Base-by-base conservation (phyloP, 345 rosid species). In the Barbarea vulgaris region DNA sequence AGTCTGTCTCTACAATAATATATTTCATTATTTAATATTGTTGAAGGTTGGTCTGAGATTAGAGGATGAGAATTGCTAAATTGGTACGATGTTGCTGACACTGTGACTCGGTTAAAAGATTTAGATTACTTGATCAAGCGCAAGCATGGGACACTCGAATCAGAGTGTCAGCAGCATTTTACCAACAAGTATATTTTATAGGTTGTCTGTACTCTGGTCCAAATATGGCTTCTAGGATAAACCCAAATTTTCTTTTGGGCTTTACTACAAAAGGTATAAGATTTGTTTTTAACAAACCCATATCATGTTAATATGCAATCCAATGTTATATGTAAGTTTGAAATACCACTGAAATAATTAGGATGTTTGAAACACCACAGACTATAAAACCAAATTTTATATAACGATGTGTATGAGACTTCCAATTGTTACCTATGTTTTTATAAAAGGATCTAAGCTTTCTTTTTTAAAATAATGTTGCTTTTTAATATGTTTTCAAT, bases 1-100 rank as follows among this genome's bases (percentile, higher is more conserved):
- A 54, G 31, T 30, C 31, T 69, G 64, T 69, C 73, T 69, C 54
- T 42, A 28, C 19, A 69, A 28, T 56, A 55, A 41, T 22, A 41
- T 14, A 3, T 28, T 39, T 15, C 7, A 24, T 69, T 33, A 4
- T 55, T 61, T 22, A 22, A 19, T 22, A 9, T 57, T 10, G 24
- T 33, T 57, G 24, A 69, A 27, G 17, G 28, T 55, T 41, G 15
- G 53, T 58, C 18, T 55, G 6, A 12, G 39, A 25, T 27, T 54
- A 27, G 18, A 9, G 12, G 4, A 24, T 28, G 53, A 17, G 10
- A 42, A 42, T 14, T 42, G 7, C 6, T 28, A 28, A 22, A 50
- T 50, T 66, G 22, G 34, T 67, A 52, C 22, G 22, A 22, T 22
- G 24, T 52, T 36, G 48, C 50, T 51, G n/a, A 22, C 22, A 67